Percentiles rank a stretch among this genome's conserved stretches.
Evolutionary conservation across 257 asterid species (phyloP).

Genomic region (Capsicum baccatum): DNA sequence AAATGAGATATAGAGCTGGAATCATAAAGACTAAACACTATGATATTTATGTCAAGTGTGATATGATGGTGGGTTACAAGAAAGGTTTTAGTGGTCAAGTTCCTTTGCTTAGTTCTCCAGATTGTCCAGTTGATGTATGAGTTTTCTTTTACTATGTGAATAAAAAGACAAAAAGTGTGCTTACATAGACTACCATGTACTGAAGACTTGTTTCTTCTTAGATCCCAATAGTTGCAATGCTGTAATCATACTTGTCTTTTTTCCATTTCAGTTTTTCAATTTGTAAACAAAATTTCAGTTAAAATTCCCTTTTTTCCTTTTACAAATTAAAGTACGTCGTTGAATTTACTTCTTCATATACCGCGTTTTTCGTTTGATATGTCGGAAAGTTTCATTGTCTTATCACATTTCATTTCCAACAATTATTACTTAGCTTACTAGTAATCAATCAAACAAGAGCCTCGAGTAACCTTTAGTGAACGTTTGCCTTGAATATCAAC

Average conservation of each 20-base stretch:
- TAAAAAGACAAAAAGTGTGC: not conserved
- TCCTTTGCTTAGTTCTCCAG: constrained; percentile 60
- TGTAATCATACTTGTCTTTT: not conserved
- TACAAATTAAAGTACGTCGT: not conserved
- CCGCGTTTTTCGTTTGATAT: no score
- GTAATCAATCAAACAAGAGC: no score
- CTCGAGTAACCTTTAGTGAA: no score
- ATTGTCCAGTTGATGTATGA: constrained; percentile 47
- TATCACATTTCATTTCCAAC: no score
- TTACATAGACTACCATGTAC: not conserved
- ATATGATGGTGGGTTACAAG: constrained; percentile 55
- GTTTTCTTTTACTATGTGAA: not conserved
- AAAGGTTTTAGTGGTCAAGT: constrained; percentile 55
- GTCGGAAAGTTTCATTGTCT: no score
- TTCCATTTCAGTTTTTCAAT: not conserved
- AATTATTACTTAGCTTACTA: no score
- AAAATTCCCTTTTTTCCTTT: not conserved
- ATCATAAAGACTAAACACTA: constrained; percentile 38
- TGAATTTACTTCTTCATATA: not conserved
- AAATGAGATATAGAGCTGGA: constrained; percentile 54
- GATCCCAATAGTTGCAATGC: not conserved
- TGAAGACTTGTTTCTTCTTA: not conserved
- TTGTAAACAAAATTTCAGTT: not conserved
- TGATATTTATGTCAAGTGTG: constrained; percentile 55
- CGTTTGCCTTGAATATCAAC: no score